phyloP scores from a whole-genome alignment of 2,329 filamentous ascomycete genomes.

The Fusarium sarcochroum region DNA sequence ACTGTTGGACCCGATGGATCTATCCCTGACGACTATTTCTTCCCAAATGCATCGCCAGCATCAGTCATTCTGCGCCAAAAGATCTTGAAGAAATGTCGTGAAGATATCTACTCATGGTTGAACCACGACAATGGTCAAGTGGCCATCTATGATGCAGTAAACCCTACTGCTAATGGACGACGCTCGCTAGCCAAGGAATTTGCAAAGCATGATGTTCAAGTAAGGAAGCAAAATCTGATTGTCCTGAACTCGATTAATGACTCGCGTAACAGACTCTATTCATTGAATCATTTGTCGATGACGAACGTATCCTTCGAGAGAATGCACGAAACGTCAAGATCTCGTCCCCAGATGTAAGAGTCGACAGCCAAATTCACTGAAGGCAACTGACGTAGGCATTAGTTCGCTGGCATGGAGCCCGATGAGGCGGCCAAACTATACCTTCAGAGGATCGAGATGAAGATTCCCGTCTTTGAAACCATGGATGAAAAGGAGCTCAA shows the following conservation, averaged over 20 bases:
- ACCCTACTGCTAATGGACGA: constrained; percentile 86
- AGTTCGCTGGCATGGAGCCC: constrained; percentile 92
- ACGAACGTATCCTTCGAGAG: constrained; percentile 93
- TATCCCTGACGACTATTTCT: constrained; percentile 98
- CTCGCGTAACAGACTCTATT: constrained; percentile 80
- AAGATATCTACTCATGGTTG: constrained; percentile 96
- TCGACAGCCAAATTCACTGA: neutral
- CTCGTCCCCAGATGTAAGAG: constrained; percentile 88
- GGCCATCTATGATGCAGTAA: constrained; percentile 98
- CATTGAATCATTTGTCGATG: constrained; percentile 95
- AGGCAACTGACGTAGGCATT: constrained; percentile 14
- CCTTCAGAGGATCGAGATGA: constrained; percentile 87
- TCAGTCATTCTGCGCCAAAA: constrained; percentile 96
- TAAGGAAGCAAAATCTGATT: constrained; percentile 53
- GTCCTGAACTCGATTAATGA: constrained; percentile 4
- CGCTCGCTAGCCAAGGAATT: constrained; percentile 94
- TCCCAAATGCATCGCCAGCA: constrained; percentile 90
- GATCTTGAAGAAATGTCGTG: constrained; percentile 96
- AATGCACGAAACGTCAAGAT: constrained; percentile 99
- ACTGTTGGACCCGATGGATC: constrained; percentile 87
- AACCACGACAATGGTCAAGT: constrained; percentile 98
- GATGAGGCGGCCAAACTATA: constrained; percentile 95
- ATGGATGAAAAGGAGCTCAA: constrained; percentile 96
- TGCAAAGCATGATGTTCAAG: constrained; percentile 95
- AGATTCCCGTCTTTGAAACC: constrained; percentile 96